phyloP scores from a whole-genome alignment of 768 basidiomycete genomes.

The Pulveroboletus sp. region DNA sequence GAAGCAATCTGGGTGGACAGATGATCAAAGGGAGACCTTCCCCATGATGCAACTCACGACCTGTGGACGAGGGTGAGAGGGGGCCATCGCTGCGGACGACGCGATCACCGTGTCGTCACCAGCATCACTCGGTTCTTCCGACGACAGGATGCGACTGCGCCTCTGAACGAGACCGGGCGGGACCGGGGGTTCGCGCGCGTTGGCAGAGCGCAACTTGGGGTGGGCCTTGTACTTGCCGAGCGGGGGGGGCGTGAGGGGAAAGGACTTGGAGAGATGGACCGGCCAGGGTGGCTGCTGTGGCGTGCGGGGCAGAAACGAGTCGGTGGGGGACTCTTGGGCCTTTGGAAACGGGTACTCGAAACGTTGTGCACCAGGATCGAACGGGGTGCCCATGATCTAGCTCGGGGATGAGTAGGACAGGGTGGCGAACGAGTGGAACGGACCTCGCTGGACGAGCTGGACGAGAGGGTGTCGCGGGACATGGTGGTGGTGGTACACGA shows the following conservation, averaged over 20 bases:
- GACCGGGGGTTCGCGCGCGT: conserved; percentile 29
- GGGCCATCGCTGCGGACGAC: conserved; percentile 4
- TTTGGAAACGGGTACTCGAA: conserved; percentile 34
- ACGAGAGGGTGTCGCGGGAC: conserved; percentile 18
- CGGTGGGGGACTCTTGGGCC: conserved; percentile 28
- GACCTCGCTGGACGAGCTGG: conserved; percentile 32
- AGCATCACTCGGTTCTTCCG: conserved; percentile 28
- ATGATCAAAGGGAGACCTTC: conserved; percentile 1
- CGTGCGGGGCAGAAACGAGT: conserved; percentile 23
- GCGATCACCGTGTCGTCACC: conserved; percentile 19
- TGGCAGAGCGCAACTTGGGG: conserved; percentile 28
- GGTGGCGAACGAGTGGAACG: not conserved
- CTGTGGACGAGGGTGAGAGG: conserved; percentile 3
- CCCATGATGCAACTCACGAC: conserved; percentile 21
- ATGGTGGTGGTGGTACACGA: too few relatives aligned
- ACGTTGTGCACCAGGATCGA: conserved; percentile 32
- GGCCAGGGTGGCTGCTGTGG: conserved; percentile 26
- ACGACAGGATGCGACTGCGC: conserved; percentile 25
- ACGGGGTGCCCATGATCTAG: conserved; percentile 33
- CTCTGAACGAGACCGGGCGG: conserved; percentile 31
- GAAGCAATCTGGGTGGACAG: conserved; percentile 16
- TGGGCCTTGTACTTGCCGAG: conserved; percentile 26
- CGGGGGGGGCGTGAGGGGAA: conserved; percentile 29
- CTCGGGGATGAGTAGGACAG: not conserved
- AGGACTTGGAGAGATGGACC: conserved; percentile 28